These are phyloP conservation scores for Agastache rugosa DNA, from an alignment of 257 asterid species.

Conservation along the genomic window DNA sequence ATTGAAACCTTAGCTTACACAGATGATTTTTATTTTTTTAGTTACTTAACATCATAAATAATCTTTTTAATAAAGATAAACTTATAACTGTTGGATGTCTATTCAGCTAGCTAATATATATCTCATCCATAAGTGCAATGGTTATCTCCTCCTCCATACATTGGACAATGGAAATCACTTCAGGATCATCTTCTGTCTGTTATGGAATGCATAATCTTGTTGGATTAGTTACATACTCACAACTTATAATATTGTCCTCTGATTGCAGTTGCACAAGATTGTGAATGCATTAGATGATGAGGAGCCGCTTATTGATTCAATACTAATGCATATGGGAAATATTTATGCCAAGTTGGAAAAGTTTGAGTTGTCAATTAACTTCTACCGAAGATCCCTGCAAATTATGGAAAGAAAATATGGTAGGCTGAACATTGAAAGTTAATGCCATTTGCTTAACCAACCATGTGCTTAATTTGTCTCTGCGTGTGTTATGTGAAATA, in stretches of 20 bases:
- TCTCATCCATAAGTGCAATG: constrained; percentile 4
- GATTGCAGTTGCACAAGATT: constrained; percentile 67
- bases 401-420: constrained; percentile 72
- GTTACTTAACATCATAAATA: constrained; percentile 6
- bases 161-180: background rate
- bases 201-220: constrained; percentile 14
- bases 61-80: background rate
- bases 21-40: background rate
- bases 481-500: background rate
- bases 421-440: constrained; percentile 39
- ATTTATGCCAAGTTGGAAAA: constrained; percentile 72
- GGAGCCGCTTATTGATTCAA: constrained; percentile 78
- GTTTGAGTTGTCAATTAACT: constrained; percentile 56
- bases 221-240: constrained; percentile 16
- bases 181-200: constrained; percentile 26
- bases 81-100: background rate
- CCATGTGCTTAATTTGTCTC: constrained; percentile 8
- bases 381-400: constrained; percentile 68
- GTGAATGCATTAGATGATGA: constrained; percentile 64
- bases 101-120: background rate
- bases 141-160: constrained; percentile 1
- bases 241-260: constrained; percentile 30
- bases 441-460: constrained; percentile 25
- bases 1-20: background rate
- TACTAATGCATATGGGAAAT: constrained; percentile 93